These are phyloP conservation scores for Penicillium cataractarum DNA, from an alignment of 495 filamentous ascomycete genomes.

Conservation along the genomic window DNA sequence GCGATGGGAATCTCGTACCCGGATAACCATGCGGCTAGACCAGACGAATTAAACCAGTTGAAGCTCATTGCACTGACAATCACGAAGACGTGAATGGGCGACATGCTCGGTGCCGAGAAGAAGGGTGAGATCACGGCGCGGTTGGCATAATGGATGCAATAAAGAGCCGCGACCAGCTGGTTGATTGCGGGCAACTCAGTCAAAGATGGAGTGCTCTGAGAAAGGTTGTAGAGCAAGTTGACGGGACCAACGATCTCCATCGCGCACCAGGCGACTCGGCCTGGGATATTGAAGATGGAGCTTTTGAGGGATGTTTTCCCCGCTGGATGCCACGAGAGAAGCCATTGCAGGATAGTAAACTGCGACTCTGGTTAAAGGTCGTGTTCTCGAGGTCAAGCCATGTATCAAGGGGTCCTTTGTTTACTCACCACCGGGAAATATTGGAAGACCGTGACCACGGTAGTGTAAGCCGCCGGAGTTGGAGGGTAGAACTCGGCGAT, in stretches of 20 bases:
- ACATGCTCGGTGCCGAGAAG: conserved; percentile 85
- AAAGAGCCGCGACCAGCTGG: conserved; percentile 38
- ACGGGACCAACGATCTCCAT: conserved; percentile 85
- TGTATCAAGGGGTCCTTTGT: background rate
- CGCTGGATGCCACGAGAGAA: conserved; percentile 64
- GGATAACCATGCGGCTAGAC: conserved; percentile 78
- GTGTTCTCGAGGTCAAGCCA: background rate
- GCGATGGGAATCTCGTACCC: conserved; percentile 45
- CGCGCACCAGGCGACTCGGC: conserved; percentile 78
- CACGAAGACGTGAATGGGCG: conserved; percentile 73
- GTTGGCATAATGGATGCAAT: conserved; percentile 81
- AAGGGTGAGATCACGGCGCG: conserved; percentile 80
- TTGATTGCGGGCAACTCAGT: conserved; percentile 34
- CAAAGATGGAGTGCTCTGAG: conserved; percentile 51
- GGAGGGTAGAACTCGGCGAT: conserved; percentile 51
- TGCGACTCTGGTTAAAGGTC: conserved; percentile 26
- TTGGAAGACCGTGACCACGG: conserved; percentile 52
- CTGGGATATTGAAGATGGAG: conserved; percentile 82
- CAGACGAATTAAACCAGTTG: conserved; percentile 77
- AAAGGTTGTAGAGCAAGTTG: conserved; percentile 77
- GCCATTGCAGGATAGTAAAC: conserved; percentile 65
- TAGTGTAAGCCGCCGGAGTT: conserved; percentile 52
- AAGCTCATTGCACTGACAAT: conserved; percentile 64
- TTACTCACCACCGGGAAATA: conserved; percentile 51
- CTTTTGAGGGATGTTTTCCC: conserved; percentile 80